Evolutionary conservation across 768 basidiomycete genomes (phyloP).

Genomic region (Megacollybia marginata): DNA sequence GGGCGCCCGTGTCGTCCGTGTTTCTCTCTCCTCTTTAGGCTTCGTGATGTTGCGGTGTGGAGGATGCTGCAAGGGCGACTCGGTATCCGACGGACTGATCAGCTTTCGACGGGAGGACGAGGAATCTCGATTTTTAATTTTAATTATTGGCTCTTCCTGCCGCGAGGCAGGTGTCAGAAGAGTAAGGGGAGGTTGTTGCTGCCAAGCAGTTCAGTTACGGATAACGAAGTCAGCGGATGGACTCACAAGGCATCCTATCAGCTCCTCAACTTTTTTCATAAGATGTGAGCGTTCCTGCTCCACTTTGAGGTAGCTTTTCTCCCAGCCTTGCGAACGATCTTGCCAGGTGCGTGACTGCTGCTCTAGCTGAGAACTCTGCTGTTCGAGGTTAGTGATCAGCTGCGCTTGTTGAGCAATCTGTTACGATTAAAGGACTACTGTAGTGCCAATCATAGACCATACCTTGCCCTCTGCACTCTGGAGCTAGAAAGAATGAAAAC

Average conservation of each 20-base stretch:
- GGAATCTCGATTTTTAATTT: too few relatives aligned
- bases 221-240: too few relatives aligned
- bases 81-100: not conserved
- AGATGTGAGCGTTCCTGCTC: constrained; percentile 61
- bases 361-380: constrained; percentile 68
- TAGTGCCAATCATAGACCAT: constrained; percentile 9
- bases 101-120: not conserved
- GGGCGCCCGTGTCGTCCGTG: too few relatives aligned
- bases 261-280: constrained; percentile 48
- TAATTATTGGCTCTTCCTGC: not conserved
- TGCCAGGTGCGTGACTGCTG: constrained; percentile 75
- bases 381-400: constrained; percentile 51
- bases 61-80: constrained; percentile 10
- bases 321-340: constrained; percentile 72
- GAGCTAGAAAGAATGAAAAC: constrained; percentile 26
- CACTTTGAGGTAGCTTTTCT: constrained; percentile 70
- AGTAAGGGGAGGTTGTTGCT: constrained; percentile 3
- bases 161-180: constrained; percentile 7
- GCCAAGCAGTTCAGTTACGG: not conserved
- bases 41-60: constrained; percentile 1
- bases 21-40: not conserved
- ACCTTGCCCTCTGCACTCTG: constrained; percentile 54
- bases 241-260: too few relatives aligned
- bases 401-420: constrained; percentile 56
- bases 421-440: not conserved